Evolutionary conservation across 257 asterid genomes (phyloP).

Genomic region (Capsicum baccatum): DNA sequence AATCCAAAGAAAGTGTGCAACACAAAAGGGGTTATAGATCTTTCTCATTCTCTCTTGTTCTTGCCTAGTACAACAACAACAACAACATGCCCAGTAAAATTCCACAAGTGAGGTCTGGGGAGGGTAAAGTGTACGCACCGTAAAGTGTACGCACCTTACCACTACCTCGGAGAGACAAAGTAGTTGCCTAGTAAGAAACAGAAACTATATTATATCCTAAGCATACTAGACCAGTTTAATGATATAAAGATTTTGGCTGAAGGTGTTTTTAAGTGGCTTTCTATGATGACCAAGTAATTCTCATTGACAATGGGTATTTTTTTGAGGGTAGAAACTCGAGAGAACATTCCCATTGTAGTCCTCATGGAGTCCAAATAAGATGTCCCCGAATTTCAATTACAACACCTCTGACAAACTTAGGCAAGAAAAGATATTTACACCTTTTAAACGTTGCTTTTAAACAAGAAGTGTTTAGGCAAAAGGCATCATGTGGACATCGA

Average conservation of each 20-base stretch:
- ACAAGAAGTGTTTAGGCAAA: background rate
- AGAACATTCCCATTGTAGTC: background rate
- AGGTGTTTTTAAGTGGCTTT: background rate
- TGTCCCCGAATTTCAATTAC: background rate
- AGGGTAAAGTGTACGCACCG: no score
- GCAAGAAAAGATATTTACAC: background rate
- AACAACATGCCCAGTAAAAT: no score
- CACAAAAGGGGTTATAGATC: background rate
- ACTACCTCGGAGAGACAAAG: background rate
- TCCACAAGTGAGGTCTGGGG: no score
- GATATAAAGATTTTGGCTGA: background rate
- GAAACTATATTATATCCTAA: background rate
- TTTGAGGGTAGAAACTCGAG: background rate
- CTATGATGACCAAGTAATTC: background rate
- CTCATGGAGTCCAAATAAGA: background rate
- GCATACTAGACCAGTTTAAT: background rate
- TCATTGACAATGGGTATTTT: background rate
- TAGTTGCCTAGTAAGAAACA: background rate
- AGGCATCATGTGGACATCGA: background rate
- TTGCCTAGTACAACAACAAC: no score
- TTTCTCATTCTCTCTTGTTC: background rate
- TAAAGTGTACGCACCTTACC: no score
- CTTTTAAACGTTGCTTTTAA: background rate
- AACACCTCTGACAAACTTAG: conserved; percentile 2
- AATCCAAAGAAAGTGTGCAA: background rate